Evolutionary conservation across 805 yeast genomes (phyloP), one percentile per base, ranked within the genome.

Genomic region (Cyberlindnera amylophila): DNA sequence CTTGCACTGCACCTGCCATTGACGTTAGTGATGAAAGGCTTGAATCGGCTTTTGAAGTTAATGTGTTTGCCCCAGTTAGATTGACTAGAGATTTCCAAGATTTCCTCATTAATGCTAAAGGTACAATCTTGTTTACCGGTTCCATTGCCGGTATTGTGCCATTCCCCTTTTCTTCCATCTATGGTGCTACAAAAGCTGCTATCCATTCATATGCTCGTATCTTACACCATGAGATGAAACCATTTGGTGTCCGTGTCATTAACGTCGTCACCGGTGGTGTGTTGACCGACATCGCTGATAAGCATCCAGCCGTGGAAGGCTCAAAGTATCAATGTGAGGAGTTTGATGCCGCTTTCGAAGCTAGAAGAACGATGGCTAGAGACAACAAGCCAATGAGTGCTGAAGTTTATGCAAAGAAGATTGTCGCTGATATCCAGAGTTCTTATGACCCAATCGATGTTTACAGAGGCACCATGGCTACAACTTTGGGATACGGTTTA

Each of bases 221-320:
- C 2, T 63, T 86, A 42, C 74, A 81, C 39, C 56, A 80, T 19
- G 95, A 86, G 61, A 59, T 86, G 72, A 75, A 76, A 57, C 84
- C 87, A 4, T 81, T 83, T 53, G 84, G 74, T 13, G 91, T 86
- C 5, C 69, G 77, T 38, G 91, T 86, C 0, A 67, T 82, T 46
- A 81, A 82, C 52, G 70, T 81, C 11, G 63, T 83, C 32, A 85
- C 93, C 8, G 95, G 95, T 24, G 91, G 86, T 29, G 93, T 86
- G 24, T 64, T 66, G 17, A 82, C 93, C 0, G 70, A 79, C 43
- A 82, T 86, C 52, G 85, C 80, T 0, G 91, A 85, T 52, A 75
- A 67, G 3, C 69, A 87, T 50, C 72, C 77, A 1, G 58, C 83
- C 28, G 83, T 86, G 3, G 61, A 60, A n/a, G 62, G 56, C 19